These are phyloP conservation scores for Solanum peruvianum DNA, from an alignment of 257 asterid species.

Conservation along the genomic window DNA sequence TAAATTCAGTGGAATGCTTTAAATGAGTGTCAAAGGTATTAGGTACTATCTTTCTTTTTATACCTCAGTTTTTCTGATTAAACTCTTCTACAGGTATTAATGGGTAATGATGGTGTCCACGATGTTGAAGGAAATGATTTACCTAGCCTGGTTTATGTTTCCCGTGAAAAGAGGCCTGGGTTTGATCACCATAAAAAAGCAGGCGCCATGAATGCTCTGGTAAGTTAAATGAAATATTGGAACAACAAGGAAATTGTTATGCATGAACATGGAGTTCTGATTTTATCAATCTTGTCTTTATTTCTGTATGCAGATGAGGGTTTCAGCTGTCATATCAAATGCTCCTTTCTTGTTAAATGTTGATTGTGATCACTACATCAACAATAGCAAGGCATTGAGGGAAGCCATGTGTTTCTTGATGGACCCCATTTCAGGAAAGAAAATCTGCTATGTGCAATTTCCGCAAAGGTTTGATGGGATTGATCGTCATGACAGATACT, in stretches of 20 bases:
- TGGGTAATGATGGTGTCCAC: constrained; percentile 54
- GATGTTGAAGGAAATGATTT: constrained; percentile 63
- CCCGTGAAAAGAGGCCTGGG: constrained; percentile 94
- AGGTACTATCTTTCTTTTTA: neutral
- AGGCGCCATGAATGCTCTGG: constrained; percentile 95
- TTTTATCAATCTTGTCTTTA: neutral
- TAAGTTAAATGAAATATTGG: constrained; percentile 4
- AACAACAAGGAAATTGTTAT: neutral
- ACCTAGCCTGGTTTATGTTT: constrained; percentile 71
- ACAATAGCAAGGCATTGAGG: constrained; percentile 83
- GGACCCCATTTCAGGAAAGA: constrained; percentile 90
- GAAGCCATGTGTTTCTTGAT: constrained; percentile 98
- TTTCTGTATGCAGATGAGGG: constrained; percentile 48
- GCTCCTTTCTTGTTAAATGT: constrained; percentile 87
- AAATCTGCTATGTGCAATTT: constrained; percentile 85
- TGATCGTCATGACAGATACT: constrained; percentile 77
- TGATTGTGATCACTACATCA: constrained; percentile 91
- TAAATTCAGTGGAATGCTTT: neutral
- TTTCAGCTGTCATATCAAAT: constrained; percentile 85
- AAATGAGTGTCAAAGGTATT: neutral
- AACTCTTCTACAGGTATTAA: constrained; percentile 46
- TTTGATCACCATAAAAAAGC: constrained; percentile 93
- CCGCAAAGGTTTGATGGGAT: constrained; percentile 95
- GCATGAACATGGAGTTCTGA: neutral
- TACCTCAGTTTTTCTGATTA: neutral